A percentile compares a stretch with the other conserved stretches of the same genome.
phyloP scores from a whole-genome alignment of 148 eudicot genomes.

The Rhododendron ferrugineum region DNA sequence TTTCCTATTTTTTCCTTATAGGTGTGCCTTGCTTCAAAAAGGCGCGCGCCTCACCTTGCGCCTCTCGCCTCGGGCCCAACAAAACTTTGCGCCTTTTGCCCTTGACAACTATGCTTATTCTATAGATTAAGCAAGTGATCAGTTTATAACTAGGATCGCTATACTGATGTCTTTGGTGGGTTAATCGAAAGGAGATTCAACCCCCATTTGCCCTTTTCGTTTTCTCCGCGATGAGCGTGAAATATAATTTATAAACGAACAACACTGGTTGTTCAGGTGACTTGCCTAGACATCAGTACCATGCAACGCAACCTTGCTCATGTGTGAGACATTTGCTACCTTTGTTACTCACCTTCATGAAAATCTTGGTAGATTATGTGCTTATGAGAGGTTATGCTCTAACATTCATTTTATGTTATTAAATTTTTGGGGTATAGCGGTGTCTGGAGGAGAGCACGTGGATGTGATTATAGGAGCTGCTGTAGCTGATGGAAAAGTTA shows the following conservation, averaged over 20 bases:
- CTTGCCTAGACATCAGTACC: neutral
- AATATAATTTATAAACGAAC: neutral
- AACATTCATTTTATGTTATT: neutral
- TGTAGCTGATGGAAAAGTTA: slow-evolving; percentile 97
- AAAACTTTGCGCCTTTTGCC: too few species aligned
- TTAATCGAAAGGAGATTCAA: neutral
- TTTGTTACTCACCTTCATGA: neutral
- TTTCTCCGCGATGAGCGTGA: neutral
- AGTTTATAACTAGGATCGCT: neutral
- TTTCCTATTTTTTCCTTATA: too few species aligned
- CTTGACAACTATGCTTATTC: neutral
- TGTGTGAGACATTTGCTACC: neutral
- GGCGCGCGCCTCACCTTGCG: too few species aligned
- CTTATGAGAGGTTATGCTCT: neutral
- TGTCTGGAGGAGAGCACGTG: slow-evolving; percentile 98
- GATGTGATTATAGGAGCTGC: slow-evolving; percentile 95
- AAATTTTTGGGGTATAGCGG: slow-evolving; percentile 43
- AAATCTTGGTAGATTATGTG: slow-evolving; percentile 1
- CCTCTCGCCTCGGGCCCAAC: too few species aligned
- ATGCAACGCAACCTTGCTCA: neutral
- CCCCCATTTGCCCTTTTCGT: neutral
- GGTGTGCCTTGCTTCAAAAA: too few species aligned
- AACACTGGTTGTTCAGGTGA: neutral
- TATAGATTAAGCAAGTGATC: neutral
- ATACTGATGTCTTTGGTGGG: neutral